These are phyloP conservation scores for Annulohypoxylon stygium DNA, from an alignment of 495 filamentous ascomycete genomes.

Conservation along the genomic window DNA sequence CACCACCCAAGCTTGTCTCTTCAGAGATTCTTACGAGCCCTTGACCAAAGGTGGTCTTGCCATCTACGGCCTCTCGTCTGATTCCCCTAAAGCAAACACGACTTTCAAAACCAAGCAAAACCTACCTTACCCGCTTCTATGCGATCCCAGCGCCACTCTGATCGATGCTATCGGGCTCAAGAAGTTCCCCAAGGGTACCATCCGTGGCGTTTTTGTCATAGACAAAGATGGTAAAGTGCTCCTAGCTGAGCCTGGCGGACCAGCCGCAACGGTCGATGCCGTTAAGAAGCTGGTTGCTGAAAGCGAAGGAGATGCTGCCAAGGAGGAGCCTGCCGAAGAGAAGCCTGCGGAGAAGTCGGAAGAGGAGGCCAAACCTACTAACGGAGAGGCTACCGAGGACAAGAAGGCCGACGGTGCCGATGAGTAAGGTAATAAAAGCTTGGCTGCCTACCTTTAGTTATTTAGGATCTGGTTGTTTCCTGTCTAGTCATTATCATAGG, in stretches of 20 bases:
- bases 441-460: constrained; percentile 7
- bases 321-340: constrained; percentile 40
- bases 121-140: constrained; percentile 89
- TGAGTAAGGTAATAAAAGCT: constrained; percentile 28
- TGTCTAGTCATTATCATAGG: constrained; percentile 23
- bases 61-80: constrained; percentile 89
- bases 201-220: constrained; percentile 87
- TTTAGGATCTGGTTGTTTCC: constrained; percentile 6
- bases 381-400: constrained; percentile 43
- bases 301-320: constrained; percentile 34
- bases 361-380: constrained; percentile 43
- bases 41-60: constrained; percentile 84
- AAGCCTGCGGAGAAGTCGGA: constrained; percentile 35
- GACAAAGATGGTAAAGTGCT: constrained; percentile 80
- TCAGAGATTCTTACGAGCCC: constrained; percentile 83
- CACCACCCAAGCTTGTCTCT: constrained; percentile 92
- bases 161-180: constrained; percentile 82
- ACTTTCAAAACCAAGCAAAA: constrained; percentile 90
- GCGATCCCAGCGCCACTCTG: constrained; percentile 78
- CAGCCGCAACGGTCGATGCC: constrained; percentile 68
- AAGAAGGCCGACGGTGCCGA: constrained; percentile 39
- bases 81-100: constrained; percentile 89
- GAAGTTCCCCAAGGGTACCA: constrained; percentile 81
- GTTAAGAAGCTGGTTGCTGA: constrained; percentile 65
- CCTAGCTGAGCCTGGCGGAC: constrained; percentile 70